A percentile compares a stretch with the other conserved stretches of the same genome.
Conservation (phyloP, 2,329 filamentous ascomycete species). For the Colletotrichum sidae region DNA sequence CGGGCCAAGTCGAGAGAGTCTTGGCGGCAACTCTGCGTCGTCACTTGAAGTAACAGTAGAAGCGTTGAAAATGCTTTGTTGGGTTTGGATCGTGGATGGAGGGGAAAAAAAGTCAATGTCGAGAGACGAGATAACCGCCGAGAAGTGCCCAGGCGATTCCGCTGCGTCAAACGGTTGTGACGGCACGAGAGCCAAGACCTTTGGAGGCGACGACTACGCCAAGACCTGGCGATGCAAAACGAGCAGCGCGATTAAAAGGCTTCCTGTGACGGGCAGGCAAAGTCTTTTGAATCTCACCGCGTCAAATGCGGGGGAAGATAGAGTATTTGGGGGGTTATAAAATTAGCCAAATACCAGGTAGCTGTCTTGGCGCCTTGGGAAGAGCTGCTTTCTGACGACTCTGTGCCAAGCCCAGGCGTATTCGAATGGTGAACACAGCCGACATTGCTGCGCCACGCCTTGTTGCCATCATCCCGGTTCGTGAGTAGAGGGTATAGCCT, state of each 20-base stretch:
- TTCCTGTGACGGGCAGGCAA: slow-evolving; percentile 16
- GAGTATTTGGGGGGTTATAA: slow-evolving; percentile 11
- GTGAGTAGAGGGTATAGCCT: background rate
- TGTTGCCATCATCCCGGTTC: slow-evolving; percentile 10
- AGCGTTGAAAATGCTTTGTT: background rate
- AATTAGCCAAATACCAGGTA: slow-evolving; percentile 15
- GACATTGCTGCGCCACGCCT: slow-evolving; percentile 23
- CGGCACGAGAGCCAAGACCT: slow-evolving; percentile 11
- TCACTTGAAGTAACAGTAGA: background rate
- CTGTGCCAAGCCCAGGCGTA: no score
- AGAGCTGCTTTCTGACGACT: no score
- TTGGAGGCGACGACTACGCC: slow-evolving; percentile 8
- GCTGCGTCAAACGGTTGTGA: background rate
- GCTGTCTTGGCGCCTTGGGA: slow-evolving; percentile 20
- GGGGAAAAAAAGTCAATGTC: background rate
- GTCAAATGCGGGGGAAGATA: slow-evolving; percentile 24
- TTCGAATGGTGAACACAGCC: background rate
- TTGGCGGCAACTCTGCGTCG: slow-evolving; percentile 20
- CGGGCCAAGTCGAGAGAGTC: slow-evolving; percentile 23
- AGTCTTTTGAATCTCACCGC: slow-evolving; percentile 11
- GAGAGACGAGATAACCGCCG: background rate
- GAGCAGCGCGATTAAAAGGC: background rate
- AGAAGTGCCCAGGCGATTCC: background rate
- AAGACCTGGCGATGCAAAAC: slow-evolving; percentile 21
- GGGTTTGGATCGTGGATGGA: background rate